phyloP scores from a whole-genome alignment of 176 grass and related monocot genomes.

The Carex pumila region DNA sequence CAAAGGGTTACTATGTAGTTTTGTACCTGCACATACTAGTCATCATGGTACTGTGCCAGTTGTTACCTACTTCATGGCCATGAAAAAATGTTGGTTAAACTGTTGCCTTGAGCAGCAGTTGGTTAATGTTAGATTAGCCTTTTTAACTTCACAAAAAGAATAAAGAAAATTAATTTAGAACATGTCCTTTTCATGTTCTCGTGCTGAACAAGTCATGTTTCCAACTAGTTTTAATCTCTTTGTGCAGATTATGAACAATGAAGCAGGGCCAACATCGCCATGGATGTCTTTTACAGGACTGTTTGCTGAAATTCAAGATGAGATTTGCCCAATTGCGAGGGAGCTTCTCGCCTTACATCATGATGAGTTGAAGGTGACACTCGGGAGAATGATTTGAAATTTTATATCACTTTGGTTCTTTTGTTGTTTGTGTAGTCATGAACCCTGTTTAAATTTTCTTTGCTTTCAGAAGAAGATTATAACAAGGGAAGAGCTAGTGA shows the following conservation, averaged over 20 bases:
- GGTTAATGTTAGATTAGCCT: not conserved
- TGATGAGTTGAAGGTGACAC: slow-evolving; percentile 59
- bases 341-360: slow-evolving; percentile 68
- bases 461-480: slow-evolving; percentile 44
- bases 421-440: not conserved
- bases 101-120: not conserved
- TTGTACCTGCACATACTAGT: not conserved
- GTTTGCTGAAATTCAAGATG: slow-evolving; percentile 53
- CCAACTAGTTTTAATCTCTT: slow-evolving; percentile 22
- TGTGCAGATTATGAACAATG: slow-evolving; percentile 34
- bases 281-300: slow-evolving; percentile 63
- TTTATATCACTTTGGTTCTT: not conserved
- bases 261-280: slow-evolving; percentile 48
- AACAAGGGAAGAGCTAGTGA: slow-evolving; percentile 58
- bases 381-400: not conserved
- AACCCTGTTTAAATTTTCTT: slow-evolving; percentile 18
- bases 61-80: not conserved
- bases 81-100: not conserved
- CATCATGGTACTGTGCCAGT: not conserved
- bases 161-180: slow-evolving; percentile 8
- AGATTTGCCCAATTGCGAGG: slow-evolving; percentile 42
- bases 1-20: slow-evolving; percentile 9
- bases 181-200: slow-evolving; percentile 14
- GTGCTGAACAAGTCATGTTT: not conserved
- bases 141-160: not conserved